Base-by-base conservation (phyloP, 257 asterid genomes). In the Nicotiana otophora region DNA sequence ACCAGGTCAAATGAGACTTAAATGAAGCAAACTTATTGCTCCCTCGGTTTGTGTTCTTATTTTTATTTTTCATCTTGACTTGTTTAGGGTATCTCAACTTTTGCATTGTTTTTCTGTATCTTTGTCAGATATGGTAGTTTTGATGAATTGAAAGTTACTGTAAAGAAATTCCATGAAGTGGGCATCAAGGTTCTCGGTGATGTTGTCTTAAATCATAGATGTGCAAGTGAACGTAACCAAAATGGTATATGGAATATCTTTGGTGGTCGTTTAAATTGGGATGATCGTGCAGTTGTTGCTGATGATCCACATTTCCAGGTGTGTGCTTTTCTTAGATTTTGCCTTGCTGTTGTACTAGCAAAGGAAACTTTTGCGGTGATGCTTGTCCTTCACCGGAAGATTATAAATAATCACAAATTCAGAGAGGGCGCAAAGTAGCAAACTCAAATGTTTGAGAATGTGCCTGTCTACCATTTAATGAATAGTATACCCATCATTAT, bases 301-400 rank as follows among this genome's bases (percentile, higher is more conserved):
- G 99, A 96, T 86, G 98, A 96, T 91, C 99, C 98, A 53, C 98
- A 96, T 90, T 96, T 96, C 89, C 99, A 96, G 99, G 99, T 94
- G 83, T 60, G 61, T 54, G 14, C 51, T 28, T 16, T 10, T 39
- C 15, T 66, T 42, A 42, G 30, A 54, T 67, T 7, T 72, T 74
- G 4, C 80, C 5, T 26, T 28, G 23, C 10, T 75, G 46, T 51
- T 75, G 10, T 51, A 15, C 80, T 15, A 75, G 80, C 63, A 51
- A 75, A 48, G 15, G 2, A 0, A 75, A 75, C 62, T 28, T 51
- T 15, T 48, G 57, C 7, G 9, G 23, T 51, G 46, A 74, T 74
- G 63, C 80, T 26, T 51, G 62, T 26, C 80, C 42, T 48, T 26
- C 62, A 48, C 63, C 7, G 10, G 42, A 74, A 74, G 7, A 31